Conservation (phyloP, 2,329 filamentous ascomycete genomes). For the Cryphonectria nitschkei region DNA sequence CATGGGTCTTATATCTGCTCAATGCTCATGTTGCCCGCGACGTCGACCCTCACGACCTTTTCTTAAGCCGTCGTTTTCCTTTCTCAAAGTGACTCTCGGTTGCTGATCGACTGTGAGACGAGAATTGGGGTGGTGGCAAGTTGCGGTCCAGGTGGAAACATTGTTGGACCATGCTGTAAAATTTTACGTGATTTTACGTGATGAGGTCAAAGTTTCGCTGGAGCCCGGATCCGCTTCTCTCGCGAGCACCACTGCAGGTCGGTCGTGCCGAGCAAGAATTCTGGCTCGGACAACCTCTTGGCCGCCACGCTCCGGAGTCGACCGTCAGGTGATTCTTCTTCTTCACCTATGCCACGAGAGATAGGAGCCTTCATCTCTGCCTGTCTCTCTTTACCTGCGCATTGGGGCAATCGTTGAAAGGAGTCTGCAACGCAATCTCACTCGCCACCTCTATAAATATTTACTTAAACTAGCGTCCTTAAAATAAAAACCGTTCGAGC, state of each 20-base stretch:
- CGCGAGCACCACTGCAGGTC: neutral
- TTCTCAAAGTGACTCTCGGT: neutral
- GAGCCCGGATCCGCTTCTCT: slow-evolving; percentile 4
- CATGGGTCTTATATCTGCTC: neutral
- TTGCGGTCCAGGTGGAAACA: slow-evolving; percentile 4
- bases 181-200: slow-evolving; percentile 14
- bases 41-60: slow-evolving; percentile 1
- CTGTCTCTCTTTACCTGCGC: neutral
- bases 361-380: neutral
- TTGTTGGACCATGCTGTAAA: neutral
- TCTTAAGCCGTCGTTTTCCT: slow-evolving; percentile 16
- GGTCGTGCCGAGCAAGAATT: slow-evolving; percentile 1
- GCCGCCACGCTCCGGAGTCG: neutral
- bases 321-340: neutral
- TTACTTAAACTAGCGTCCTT: neutral
- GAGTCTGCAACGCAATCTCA: neutral
- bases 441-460: neutral
- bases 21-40: neutral
- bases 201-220: neutral
- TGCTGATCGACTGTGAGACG: neutral
- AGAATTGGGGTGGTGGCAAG: neutral
- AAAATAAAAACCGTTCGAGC: neutral
- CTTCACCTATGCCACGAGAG: neutral
- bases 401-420: neutral
- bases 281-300: neutral